These are phyloP conservation scores for Blastosporella zonata DNA, from an alignment of 1,284 basidiomycete species.

Conservation along the genomic window DNA sequence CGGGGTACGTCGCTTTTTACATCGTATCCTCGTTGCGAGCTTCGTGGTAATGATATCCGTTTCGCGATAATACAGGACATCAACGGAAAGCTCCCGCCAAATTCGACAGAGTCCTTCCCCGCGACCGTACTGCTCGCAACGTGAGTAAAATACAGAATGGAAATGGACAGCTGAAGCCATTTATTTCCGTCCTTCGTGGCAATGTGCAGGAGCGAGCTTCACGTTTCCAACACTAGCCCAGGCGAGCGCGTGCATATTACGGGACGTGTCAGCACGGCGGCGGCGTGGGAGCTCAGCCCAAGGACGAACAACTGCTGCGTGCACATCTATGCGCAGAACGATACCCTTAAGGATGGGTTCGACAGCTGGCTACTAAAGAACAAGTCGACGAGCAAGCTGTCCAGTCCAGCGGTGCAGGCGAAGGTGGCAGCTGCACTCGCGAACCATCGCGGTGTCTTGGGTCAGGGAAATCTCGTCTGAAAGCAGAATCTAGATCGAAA, in stretches of 20 bases:
- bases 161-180: background rate
- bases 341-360: background rate
- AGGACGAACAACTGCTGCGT: slow-evolving; percentile 3
- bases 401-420: background rate
- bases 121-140: slow-evolving; percentile 1
- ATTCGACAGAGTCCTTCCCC: background rate
- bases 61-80: background rate
- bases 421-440: slow-evolving; percentile 1
- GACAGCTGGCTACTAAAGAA: slow-evolving; percentile 3
- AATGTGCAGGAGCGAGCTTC: background rate
- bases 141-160: background rate
- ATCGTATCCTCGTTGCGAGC: background rate
- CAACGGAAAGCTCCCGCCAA: background rate
- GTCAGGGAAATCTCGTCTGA: slow-evolving; percentile 1
- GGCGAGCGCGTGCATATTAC: slow-evolving; percentile 1
- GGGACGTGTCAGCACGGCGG: slow-evolving; percentile 1
- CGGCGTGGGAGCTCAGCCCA: background rate
- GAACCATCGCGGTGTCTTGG: background rate
- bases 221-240: background rate
- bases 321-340: slow-evolving; percentile 2
- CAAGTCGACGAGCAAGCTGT: slow-evolving; percentile 2
- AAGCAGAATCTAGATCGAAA: background rate
- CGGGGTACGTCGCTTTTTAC: background rate
- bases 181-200: background rate
- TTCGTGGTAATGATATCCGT: background rate